Evolutionary conservation across 805 yeast genomes (phyloP).

Genomic region (Lipomyces yamadae): DNA sequence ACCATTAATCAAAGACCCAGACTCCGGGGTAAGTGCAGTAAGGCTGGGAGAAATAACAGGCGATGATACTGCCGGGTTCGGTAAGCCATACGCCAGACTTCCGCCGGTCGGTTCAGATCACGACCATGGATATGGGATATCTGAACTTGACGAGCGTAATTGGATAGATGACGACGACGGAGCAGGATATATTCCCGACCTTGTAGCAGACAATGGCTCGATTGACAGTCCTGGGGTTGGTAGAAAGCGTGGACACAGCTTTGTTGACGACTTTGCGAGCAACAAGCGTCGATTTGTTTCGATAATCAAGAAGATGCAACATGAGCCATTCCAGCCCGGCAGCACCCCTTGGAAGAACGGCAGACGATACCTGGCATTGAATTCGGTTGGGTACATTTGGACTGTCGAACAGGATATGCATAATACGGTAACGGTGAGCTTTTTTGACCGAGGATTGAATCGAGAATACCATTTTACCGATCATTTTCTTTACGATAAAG

Average conservation of each 20-base stretch:
- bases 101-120: slow-evolving; percentile 39
- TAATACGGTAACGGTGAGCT: slow-evolving; percentile 80
- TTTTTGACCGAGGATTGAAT: slow-evolving; percentile 76
- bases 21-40: slow-evolving; percentile 39
- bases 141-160: slow-evolving; percentile 45
- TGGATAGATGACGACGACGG: slow-evolving; percentile 70
- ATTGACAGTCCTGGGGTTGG: slow-evolving; percentile 8
- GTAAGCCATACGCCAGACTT: slow-evolving; percentile 6
- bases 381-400: slow-evolving; percentile 70
- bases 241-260: neutral
- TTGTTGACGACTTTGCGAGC: slow-evolving; percentile 10
- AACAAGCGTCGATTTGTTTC: slow-evolving; percentile 15
- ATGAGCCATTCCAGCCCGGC: slow-evolving; percentile 78
- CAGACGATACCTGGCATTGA: slow-evolving; percentile 65
- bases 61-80: slow-evolving; percentile 6
- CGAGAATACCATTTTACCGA: slow-evolving; percentile 88
- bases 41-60: slow-evolving; percentile 33
- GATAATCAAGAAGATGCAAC: slow-evolving; percentile 22
- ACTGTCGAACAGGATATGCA: slow-evolving; percentile 65
- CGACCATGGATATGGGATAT: slow-evolving; percentile 34
- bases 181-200: slow-evolving; percentile 41
- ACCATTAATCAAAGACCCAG: slow-evolving; percentile 44
- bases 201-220: slow-evolving; percentile 21
- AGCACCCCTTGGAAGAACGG: slow-evolving; percentile 78
- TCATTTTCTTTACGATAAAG: slow-evolving; percentile 69